Conservation (phyloP, 495 filamentous ascomycete genomes). For the Penicillium fimorum region DNA sequence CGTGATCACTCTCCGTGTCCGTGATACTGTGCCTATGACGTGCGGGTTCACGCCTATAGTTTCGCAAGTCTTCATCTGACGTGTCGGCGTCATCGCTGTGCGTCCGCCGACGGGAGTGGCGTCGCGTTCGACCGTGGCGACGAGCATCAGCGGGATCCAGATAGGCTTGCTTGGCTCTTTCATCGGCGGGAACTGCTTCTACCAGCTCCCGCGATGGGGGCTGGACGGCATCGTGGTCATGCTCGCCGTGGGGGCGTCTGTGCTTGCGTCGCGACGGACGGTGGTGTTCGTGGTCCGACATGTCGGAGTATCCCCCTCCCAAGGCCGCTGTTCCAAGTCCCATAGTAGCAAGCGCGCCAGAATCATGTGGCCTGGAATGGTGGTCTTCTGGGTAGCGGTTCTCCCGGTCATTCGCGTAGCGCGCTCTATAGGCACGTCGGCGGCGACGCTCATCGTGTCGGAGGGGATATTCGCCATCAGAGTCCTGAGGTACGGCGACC, state of each 20-base stretch:
- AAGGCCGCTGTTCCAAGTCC: conserved; percentile 45
- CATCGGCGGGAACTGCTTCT: conserved; percentile 7
- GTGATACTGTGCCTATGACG: conserved; percentile 28
- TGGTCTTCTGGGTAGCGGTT: conserved; percentile 33
- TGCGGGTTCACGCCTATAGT: conserved; percentile 34
- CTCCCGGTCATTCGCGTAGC: conserved; percentile 22
- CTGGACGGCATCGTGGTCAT: conserved; percentile 11
- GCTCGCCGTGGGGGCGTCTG: conserved; percentile 12
- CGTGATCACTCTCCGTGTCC: conserved; percentile 21
- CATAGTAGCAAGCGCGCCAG: conserved; percentile 18
- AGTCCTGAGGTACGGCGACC: conserved; percentile 39
- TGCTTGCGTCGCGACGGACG: conserved; percentile 16
- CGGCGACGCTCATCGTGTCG: conserved; percentile 24
- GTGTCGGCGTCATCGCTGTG: conserved; percentile 35
- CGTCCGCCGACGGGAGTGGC: conserved; percentile 30
- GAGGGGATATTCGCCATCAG: conserved; percentile 40
- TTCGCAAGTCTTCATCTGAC: conserved; percentile 41
- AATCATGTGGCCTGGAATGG: conserved; percentile 21
- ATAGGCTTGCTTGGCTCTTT: conserved; percentile 20
- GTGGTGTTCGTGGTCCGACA: conserved; percentile 33
- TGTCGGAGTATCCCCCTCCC: conserved; percentile 38
- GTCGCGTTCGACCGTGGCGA: conserved; percentile 30
- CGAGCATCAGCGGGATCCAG: conserved; percentile 21
- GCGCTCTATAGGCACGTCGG: conserved; percentile 29
- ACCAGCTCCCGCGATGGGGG: conserved; percentile 17